Conservation (phyloP, 116 monocot genomes). For the Papilionanthe hybrid region DNA sequence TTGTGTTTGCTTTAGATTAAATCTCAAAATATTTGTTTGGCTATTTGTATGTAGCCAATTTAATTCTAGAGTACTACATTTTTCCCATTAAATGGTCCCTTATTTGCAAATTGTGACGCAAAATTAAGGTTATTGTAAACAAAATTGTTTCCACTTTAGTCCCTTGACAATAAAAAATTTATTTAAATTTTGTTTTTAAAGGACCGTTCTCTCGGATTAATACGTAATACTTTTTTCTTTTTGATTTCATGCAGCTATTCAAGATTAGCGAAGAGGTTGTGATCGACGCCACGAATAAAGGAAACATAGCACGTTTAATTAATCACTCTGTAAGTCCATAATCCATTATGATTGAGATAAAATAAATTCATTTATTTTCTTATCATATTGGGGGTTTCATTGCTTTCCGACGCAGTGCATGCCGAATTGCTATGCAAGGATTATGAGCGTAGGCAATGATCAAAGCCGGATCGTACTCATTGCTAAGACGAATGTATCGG, state of each 20-base stretch:
- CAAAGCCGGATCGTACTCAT: slow-evolving; percentile 77
- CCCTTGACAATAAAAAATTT: no score
- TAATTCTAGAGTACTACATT: no score
- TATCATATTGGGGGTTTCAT: not conserved
- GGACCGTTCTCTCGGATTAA: no score
- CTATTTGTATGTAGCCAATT: no score
- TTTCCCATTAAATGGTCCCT: no score
- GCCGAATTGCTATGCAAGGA: slow-evolving; percentile 98
- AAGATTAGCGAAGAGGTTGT: slow-evolving; percentile 95
- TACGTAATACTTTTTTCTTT: not conserved
- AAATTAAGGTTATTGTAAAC: no score
- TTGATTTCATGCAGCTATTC: slow-evolving; percentile 72
- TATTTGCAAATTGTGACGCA: no score
- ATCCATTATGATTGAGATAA: not conserved
- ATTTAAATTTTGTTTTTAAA: no score
- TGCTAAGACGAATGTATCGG: slow-evolving; percentile 67
- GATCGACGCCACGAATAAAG: slow-evolving; percentile 85
- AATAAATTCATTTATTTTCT: not conserved
- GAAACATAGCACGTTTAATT: slow-evolving; percentile 87
- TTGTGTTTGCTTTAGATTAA: no score
- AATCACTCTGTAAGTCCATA: slow-evolving; percentile 77
- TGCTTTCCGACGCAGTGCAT: slow-evolving; percentile 58
- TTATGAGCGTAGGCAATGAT: slow-evolving; percentile 67
- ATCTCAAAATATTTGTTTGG: no score
- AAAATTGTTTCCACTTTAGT: no score